Evolutionary conservation across 1,139 yeast species (phyloP).

Genomic region (Saccharomycopsis phalli): DNA sequence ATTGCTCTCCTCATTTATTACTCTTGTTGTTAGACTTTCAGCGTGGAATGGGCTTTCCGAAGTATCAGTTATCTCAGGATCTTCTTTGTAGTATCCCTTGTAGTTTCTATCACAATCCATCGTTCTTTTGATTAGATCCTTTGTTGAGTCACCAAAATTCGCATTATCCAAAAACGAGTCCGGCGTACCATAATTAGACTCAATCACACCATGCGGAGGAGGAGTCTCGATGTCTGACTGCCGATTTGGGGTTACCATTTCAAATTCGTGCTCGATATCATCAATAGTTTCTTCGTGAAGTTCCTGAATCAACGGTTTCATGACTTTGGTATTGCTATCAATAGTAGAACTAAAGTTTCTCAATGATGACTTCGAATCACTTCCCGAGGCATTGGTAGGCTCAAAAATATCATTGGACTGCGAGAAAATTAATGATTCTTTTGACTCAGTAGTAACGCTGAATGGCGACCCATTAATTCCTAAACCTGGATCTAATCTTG

Average conservation of each 20-base stretch:
- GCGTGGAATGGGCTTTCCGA: constrained; percentile 14
- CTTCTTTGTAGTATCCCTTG: constrained; percentile 13
- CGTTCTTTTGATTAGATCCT: constrained; percentile 13
- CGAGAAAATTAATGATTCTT: constrained; percentile 12
- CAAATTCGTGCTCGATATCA: constrained; percentile 18
- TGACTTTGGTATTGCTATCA: not conserved
- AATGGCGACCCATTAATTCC: not conserved
- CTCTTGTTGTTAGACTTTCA: constrained; percentile 6
- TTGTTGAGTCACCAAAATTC: constrained; percentile 17
- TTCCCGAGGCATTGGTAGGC: constrained; percentile 3
- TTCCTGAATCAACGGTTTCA: not conserved
- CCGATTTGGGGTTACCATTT: constrained; percentile 9
- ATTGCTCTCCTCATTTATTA: constrained; percentile 9
- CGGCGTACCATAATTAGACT: not conserved
- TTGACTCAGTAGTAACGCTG: constrained; percentile 6
- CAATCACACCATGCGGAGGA: not conserved
- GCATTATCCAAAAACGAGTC: not conserved
- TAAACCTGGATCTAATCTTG: constrained; percentile 19
- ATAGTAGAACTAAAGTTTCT: constrained; percentile 8
- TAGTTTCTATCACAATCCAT: constrained; percentile 12
- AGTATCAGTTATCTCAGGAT: constrained; percentile 15
- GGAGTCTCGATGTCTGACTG: not conserved
- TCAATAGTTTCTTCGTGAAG: constrained; percentile 10
- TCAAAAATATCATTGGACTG: constrained; percentile 17
- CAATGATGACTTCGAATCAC: constrained; percentile 5